Evolutionary conservation across 2,329 filamentous ascomycete genomes (phyloP), one percentile per base, ranked within the genome.

Genomic region (Furcasterigmium sp.): DNA sequence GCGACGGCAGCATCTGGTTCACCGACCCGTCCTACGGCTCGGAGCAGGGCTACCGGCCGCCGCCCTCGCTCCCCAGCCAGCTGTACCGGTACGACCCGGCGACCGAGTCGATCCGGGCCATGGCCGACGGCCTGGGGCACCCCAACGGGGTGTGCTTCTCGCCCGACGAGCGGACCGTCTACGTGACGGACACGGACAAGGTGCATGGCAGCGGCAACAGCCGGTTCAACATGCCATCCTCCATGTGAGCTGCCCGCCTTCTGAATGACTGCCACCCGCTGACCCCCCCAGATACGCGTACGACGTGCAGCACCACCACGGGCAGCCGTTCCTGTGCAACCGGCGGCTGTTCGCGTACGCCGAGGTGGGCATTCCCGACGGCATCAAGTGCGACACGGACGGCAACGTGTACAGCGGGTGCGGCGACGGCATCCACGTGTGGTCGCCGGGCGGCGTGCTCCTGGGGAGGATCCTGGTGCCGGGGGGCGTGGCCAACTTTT

Each of bases 321-420:
- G 39, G 17, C 46, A 61, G n/a, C 67, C 65, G 0, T 68, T 70
- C 35, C 2, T 48, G 19, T 45, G 35, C 13, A 76, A 77, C 50
- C 63, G 67, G 14, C 62, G 74, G 23, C 53, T 78, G 0, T 79
- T 80, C 46, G 70, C 72, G 3, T 69, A 72, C 53, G 68, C 69
- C 1, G 67, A 71, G 32, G 59, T 53, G 0, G 72, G 72, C 0
- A 61, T 74, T 3, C 75, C 75, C 0, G 69, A 62, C 46, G 65
- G 62, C n/a, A 70, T 75, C 44, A 71, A 72, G 44, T 69, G 65
- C 43, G 71, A 74, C 39, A 48, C 61, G 0, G 41, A 63, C 5
- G 73, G 72, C 1, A 73, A 75, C 42, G 66, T 77, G 1, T 76
- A 73, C 55, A 60, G 65, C 25, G 72, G 69, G 3, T 71, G 67